These are phyloP conservation scores for Trichoderma gamsii DNA, from an alignment of 495 filamentous ascomycete species.

Conservation along the genomic window DNA sequence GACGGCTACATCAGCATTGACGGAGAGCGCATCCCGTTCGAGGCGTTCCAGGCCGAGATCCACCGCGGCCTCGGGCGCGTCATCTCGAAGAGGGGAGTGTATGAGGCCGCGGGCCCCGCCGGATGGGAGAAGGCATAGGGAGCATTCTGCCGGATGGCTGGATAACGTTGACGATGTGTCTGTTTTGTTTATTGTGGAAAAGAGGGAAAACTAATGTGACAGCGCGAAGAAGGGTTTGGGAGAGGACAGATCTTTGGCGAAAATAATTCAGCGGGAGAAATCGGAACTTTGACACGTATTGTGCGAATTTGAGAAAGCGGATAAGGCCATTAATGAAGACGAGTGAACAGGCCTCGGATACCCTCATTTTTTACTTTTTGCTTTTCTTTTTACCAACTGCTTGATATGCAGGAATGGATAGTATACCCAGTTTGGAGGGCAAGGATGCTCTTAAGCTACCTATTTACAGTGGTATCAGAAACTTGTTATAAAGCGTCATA, in stretches of 20 bases:
- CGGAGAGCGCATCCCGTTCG: slow-evolving; percentile 79
- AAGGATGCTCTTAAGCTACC: background rate
- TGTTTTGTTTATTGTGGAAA: background rate
- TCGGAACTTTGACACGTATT: background rate
- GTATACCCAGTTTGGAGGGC: background rate
- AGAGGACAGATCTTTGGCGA: background rate
- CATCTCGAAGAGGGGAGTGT: slow-evolving; percentile 63
- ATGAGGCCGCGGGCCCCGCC: slow-evolving; percentile 61
- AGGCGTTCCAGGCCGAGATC: slow-evolving; percentile 84
- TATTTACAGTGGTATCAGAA: background rate
- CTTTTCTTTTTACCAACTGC: background rate
- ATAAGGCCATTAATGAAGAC: background rate
- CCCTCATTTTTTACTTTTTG: background rate
- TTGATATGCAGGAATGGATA: background rate
- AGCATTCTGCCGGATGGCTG: slow-evolving; percentile 15
- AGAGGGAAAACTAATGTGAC: background rate
- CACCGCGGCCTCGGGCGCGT: slow-evolving; percentile 81
- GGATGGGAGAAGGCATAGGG: slow-evolving; percentile 38
- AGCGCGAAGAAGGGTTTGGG: background rate
- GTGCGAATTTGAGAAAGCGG: background rate
- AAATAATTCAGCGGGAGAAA: background rate
- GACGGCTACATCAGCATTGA: slow-evolving; percentile 90
- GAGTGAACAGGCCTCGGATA: background rate
- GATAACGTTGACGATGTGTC: slow-evolving; percentile 1
- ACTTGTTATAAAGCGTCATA: background rate